Base-by-base conservation (phyloP, 768 basidiomycete species). In the Tricholoma bakamatsutake region DNA sequence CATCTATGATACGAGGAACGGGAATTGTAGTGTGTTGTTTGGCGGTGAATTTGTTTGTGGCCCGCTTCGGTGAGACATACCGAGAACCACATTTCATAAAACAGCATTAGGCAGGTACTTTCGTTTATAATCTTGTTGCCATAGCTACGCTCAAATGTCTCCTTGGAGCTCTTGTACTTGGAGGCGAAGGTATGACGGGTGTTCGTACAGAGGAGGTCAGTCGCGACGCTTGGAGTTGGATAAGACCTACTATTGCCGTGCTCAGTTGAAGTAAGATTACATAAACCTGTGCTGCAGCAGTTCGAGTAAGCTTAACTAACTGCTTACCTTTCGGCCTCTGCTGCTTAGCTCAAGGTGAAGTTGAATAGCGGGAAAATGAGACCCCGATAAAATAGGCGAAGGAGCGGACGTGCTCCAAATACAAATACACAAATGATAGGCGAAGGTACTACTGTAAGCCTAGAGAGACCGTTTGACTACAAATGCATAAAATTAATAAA, bases 11-110 rank as follows among this genome's bases (percentile, higher is more conserved):
- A 10, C 45, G 50, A 17, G 61, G 61, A 12, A 62, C 57, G 12
- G 43, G 59, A 39, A 64, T 62, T 4, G 52, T 50, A 8, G 61
- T 57, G 50, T n/a, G n/a, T n/a, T 61, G 53, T 51, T 39, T 47
- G 8, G 58, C 28, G 24, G 57, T 50, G 51, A 51, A 62, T 13
- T 60, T 35, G 52, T 57, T 62, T 12, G 54, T 42, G n/a, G 57
- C n/a, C 12, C 0, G 57, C 61, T 18, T 64, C 62, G 1, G 53
- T 47, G 10, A 62, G 57, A 18, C 57, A 57, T 8, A 56, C 57
- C 42, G 18, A 43, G 2, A 9, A 9, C 42, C 42, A 18, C 10
- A 18, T 43, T 43, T 40, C 18, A 42, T 18, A 17, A 42, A 42
- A 42, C 6, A 18, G 40, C 40, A 5, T 8, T 42, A 17, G n/a